phyloP scores from a whole-genome alignment of 2,329 filamentous ascomycete genomes.

The Xylaria hypoxylon region DNA sequence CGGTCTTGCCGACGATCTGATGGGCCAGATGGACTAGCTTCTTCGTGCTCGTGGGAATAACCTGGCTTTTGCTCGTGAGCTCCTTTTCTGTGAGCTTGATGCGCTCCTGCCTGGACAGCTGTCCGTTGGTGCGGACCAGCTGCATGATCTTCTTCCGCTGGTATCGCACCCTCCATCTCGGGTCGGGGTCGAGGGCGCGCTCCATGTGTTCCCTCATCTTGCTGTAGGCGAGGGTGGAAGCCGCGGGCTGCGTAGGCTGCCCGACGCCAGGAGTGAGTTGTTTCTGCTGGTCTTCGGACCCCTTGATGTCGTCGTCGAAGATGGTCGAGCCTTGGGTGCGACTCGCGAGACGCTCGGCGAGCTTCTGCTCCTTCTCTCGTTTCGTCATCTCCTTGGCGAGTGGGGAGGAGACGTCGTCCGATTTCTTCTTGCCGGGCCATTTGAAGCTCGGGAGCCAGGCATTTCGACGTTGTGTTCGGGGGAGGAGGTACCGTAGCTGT shows the following conservation, averaged over 20 bases:
- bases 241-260: constrained; percentile 5
- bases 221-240: constrained; percentile 53
- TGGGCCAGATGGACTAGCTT: constrained; percentile 87
- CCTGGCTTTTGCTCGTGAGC: constrained; percentile 70
- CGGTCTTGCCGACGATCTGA: constrained; percentile 92
- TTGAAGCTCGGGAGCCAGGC: constrained; percentile 54
- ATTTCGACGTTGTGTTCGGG: constrained; percentile 54
- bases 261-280: not conserved
- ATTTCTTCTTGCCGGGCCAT: constrained; percentile 30
- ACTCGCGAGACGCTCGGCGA: constrained; percentile 58
- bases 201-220: constrained; percentile 65
- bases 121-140: constrained; percentile 75
- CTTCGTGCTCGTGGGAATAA: constrained; percentile 88
- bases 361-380: constrained; percentile 49
- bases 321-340: constrained; percentile 67
- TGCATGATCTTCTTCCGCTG: constrained; percentile 87
- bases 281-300: constrained; percentile 12
- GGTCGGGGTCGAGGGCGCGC: constrained; percentile 79
- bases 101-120: constrained; percentile 72
- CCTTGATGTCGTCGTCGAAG: constrained; percentile 68
- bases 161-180: constrained; percentile 76
- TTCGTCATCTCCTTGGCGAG: constrained; percentile 27
- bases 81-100: constrained; percentile 74
- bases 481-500: constrained; percentile 46
- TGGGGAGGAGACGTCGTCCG: constrained; percentile 26